Evolutionary conservation across 441 rosid species (phyloP), one percentile per base, ranked within the genome.

Genomic region (Bocquillonia castaneifolia): DNA sequence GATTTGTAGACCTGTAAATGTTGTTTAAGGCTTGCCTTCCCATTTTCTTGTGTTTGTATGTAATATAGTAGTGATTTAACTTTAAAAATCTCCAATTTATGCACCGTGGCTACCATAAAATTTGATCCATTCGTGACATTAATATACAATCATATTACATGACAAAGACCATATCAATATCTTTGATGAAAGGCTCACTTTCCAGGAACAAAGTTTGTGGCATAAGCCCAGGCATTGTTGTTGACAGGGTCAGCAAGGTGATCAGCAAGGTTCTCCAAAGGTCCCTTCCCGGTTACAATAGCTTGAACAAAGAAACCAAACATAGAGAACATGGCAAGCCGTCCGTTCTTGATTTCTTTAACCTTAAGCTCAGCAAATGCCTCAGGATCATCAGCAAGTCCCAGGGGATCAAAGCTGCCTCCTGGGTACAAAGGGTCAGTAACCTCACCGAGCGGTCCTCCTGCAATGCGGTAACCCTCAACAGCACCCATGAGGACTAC

Each of bases 261-360:
- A 65, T 80, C 85, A 50, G 84, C 81, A 23, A 82, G 83, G 68
- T 85, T 82, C 80, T 83, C 88, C 0, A 82, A 28, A 0, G 87
- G 83, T 55, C 83, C 86, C 72, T 85, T 82, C 5, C 82, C 85
- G 0, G 87, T 83, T 32, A 82, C 87, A 32, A 79, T 83, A 28
- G 87, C 90, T 74, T 78, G 90, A 45, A 84, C 84, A 6, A 81
- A 84, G 82, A 83, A 82, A 36, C 86, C 87, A 48, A 82, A 85
- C 88, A 82, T 83, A 26, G 84, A 83, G 73, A 83, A 83, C 83
- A 80, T 81, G 70, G 89, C 82, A 50, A 79, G 77, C 40, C 83
- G 55, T 25, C 86, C 85, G 47, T 85, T 78, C 80, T 85, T 87
- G 69, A 82, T 51, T 53, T 86, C 87, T 66, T 83, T 81, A 6